Percentiles rank a stretch among this genome's conserved stretches.
Conservation (phyloP, 148 eudicot species). For the Oxyria digyna region DNA sequence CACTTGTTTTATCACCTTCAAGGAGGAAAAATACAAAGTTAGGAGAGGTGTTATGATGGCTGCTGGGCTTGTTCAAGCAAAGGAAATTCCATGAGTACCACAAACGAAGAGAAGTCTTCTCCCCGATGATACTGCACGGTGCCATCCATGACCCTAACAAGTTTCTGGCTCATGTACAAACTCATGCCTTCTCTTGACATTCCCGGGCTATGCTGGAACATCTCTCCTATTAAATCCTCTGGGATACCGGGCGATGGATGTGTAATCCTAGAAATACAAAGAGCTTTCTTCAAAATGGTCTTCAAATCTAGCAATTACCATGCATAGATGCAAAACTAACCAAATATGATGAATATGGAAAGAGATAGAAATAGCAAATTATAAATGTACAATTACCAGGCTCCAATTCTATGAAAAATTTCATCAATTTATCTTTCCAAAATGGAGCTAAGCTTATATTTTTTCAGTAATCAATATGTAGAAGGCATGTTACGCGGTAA, state of each 20-base stretch:
- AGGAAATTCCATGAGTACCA: conserved; percentile 63
- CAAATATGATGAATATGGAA: background rate
- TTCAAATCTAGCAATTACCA: background rate
- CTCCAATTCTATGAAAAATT: too few relatives aligned
- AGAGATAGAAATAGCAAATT: background rate
- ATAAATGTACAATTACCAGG: too few relatives aligned
- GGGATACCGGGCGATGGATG: conserved; percentile 92
- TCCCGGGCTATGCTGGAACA: conserved; percentile 58
- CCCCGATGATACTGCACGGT: conserved; percentile 68
- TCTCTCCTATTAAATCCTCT: conserved; percentile 58
- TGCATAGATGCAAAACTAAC: background rate
- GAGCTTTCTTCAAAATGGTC: too few relatives aligned
- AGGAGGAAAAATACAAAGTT: background rate
- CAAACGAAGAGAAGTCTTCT: conserved; percentile 52
- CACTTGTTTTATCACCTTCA: background rate
- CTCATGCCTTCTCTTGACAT: conserved; percentile 83
- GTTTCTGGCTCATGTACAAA: conserved; percentile 69
- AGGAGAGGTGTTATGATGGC: background rate
- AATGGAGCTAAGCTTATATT: too few relatives aligned
- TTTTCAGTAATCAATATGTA: background rate
- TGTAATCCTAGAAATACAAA: conserved; percentile 43
- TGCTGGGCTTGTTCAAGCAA: conserved; percentile 20
- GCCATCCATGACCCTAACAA: conserved; percentile 73
- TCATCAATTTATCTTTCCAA: too few relatives aligned
- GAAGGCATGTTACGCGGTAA: too few relatives aligned